Conservation (phyloP, 2,329 filamentous ascomycete species). For the Sclerotinia minor region DNA sequence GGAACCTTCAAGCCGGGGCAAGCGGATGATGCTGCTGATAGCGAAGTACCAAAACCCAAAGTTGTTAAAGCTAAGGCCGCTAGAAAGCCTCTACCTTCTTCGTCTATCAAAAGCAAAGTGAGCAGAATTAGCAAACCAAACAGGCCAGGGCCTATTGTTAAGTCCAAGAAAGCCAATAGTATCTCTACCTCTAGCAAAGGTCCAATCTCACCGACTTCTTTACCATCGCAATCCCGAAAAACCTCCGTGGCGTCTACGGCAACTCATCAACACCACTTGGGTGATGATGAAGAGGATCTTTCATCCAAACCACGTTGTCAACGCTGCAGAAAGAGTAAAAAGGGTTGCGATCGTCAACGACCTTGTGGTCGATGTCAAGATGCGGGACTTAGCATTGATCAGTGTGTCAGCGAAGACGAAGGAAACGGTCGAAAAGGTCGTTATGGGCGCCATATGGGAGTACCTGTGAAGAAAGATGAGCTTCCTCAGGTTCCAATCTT, state of each 20-base stretch:
- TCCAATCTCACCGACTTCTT: constrained; percentile 63
- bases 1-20: constrained; percentile 40
- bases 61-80: constrained; percentile 47
- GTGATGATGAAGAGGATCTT: constrained; percentile 79
- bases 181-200: constrained; percentile 41
- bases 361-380: constrained; percentile 95
- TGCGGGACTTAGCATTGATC: constrained; percentile 87
- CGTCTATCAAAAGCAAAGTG: constrained; percentile 49
- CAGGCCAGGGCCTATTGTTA: constrained; percentile 40
- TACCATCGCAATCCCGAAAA: constrained; percentile 72
- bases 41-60: constrained; percentile 38
- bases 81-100: constrained; percentile 46
- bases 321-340: constrained; percentile 98
- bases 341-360: constrained; percentile 94
- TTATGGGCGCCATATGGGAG: constrained; percentile 73
- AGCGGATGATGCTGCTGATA: constrained; percentile 35
- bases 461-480: constrained; percentile 62
- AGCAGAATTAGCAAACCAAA: constrained; percentile 49
- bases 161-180: constrained; percentile 53
- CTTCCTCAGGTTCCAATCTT: constrained; percentile 41
- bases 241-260: constrained; percentile 68
- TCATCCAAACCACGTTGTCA: constrained; percentile 97
- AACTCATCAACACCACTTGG: constrained; percentile 62
- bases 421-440: constrained; percentile 95
- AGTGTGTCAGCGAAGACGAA: constrained; percentile 96